These are phyloP conservation scores for Pseudogymnoascus sp. DNA, from an alignment of 2,329 filamentous ascomycete genomes.

Conservation along the genomic window DNA sequence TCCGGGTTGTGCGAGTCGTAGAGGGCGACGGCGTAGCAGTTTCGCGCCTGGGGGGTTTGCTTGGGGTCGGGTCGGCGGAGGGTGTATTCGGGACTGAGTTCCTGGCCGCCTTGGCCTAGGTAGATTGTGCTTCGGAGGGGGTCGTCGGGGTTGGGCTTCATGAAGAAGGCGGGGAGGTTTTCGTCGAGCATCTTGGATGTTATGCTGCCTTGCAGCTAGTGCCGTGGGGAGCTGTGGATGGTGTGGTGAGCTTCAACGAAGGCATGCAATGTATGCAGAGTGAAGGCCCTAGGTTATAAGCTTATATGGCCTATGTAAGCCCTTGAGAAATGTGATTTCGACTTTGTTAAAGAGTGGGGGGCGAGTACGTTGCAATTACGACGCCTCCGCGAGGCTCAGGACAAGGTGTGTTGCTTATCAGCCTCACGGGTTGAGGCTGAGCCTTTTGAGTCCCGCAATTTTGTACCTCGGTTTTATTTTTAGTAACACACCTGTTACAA, in stretches of 20 bases:
- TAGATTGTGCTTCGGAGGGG: constrained; percentile 50
- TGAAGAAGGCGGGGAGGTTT: constrained; percentile 72
- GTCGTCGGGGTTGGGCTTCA: constrained; percentile 46
- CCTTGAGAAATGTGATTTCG: background rate
- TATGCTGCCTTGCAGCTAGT: background rate
- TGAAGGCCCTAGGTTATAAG: background rate
- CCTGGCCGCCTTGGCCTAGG: constrained; percentile 67
- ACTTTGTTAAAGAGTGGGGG: background rate
- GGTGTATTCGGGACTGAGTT: constrained; percentile 74
- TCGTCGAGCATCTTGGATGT: constrained; percentile 73
- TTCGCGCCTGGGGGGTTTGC: constrained; percentile 57
- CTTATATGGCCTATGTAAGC: constrained; percentile 6
- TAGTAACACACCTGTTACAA: background rate
- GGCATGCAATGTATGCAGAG: background rate
- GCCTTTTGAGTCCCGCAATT: background rate
- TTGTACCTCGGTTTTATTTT: background rate
- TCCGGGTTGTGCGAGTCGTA: constrained; percentile 76
- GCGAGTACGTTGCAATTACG: constrained; percentile 10
- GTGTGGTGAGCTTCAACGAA: background rate
- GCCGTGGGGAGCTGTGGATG: background rate
- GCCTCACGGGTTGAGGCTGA: constrained; percentile 9
- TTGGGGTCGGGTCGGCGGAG: constrained; percentile 69
- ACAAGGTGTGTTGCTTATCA: background rate
- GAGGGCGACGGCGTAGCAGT: constrained; percentile 80
- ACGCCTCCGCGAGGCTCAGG: background rate